A percentile compares a stretch with the other conserved stretches of the same genome.
Conservation (phyloP, 1,284 basidiomycete species). For the Trichosporon sp. region DNA sequence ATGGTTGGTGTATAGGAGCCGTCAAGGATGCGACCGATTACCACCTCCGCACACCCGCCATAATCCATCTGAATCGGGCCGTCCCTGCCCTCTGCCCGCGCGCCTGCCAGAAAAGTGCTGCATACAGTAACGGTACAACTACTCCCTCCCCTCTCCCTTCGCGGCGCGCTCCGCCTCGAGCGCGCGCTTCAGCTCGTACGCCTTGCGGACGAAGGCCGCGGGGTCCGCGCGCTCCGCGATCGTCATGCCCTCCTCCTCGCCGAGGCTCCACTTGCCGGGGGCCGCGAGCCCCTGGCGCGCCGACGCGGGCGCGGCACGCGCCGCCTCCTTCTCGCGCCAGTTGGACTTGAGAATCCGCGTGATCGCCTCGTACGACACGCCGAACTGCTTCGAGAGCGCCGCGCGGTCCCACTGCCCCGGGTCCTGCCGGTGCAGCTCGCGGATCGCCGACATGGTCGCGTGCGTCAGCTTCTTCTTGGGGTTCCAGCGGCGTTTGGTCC, state of each 20-base stretch:
- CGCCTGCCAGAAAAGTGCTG: not conserved
- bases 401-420: constrained; percentile 65
- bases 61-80: too few relatives aligned
- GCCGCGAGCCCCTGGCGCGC: constrained; percentile 44
- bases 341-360: constrained; percentile 60
- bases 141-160: not conserved
- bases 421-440: constrained; percentile 66
- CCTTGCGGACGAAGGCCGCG: constrained; percentile 31
- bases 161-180: not conserved
- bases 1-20: too few relatives aligned
- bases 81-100: too few relatives aligned
- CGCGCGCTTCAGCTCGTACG: constrained; percentile 16
- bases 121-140: not conserved
- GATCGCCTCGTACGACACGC: constrained; percentile 79
- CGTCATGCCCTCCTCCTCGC: constrained; percentile 24
- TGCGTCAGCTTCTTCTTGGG: constrained; percentile 83
- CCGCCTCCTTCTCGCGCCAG: constrained; percentile 49
- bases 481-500: constrained; percentile 56
- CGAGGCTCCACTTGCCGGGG: constrained; percentile 58
- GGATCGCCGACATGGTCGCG: constrained; percentile 81
- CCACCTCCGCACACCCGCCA: too few relatives aligned
- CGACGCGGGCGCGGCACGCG: constrained; percentile 50
- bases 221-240: constrained; percentile 15
- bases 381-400: constrained; percentile 71
- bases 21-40: too few relatives aligned